A percentile compares a stretch with the other conserved stretches of the same genome.
Evolutionary conservation across 306 rosid species (phyloP).

Genomic region (Dalbergia oliveri): DNA sequence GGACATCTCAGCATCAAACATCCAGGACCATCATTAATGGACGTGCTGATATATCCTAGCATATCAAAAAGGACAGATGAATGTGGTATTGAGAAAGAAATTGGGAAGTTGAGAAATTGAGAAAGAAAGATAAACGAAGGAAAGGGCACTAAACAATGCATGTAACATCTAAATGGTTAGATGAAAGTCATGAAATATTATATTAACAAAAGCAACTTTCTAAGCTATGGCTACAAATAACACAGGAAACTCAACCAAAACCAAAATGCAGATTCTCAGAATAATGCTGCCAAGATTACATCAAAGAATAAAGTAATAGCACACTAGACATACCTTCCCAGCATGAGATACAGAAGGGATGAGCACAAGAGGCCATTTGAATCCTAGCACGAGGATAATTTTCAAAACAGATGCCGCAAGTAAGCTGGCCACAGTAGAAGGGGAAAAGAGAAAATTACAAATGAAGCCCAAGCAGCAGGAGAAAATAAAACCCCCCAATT

Average conservation of each 20-base stretch:
- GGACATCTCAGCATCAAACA: constrained; percentile 93
- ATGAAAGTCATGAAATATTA: neutral
- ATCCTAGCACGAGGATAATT: constrained; percentile 55
- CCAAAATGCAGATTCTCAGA: constrained; percentile 38
- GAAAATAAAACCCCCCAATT: constrained; percentile 26
- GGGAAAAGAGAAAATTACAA: constrained; percentile 14
- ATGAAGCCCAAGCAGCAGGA: constrained; percentile 7
- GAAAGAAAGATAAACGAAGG: neutral
- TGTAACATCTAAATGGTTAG: constrained; percentile 14
- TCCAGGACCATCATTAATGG: constrained; percentile 95
- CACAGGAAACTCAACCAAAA: constrained; percentile 4
- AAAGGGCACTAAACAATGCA: neutral
- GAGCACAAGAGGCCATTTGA: constrained; percentile 76
- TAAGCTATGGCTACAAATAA: constrained; percentile 6
- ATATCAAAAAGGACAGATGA: constrained; percentile 31
- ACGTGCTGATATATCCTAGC: constrained; percentile 76
- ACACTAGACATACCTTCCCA: constrained; percentile 63
- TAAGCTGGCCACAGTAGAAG: constrained; percentile 53
- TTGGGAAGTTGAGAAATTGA: neutral
- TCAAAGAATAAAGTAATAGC: constrained; percentile 34
- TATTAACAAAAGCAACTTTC: constrained; percentile 18
- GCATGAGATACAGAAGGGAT: constrained; percentile 77
- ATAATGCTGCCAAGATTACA: constrained; percentile 9
- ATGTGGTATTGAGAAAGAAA: neutral
- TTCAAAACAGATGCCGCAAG: constrained; percentile 86